A percentile compares a stretch with the other conserved stretches of the same genome.
Conservation (phyloP, 768 basidiomycete genomes). For the Lactarius quietus region DNA sequence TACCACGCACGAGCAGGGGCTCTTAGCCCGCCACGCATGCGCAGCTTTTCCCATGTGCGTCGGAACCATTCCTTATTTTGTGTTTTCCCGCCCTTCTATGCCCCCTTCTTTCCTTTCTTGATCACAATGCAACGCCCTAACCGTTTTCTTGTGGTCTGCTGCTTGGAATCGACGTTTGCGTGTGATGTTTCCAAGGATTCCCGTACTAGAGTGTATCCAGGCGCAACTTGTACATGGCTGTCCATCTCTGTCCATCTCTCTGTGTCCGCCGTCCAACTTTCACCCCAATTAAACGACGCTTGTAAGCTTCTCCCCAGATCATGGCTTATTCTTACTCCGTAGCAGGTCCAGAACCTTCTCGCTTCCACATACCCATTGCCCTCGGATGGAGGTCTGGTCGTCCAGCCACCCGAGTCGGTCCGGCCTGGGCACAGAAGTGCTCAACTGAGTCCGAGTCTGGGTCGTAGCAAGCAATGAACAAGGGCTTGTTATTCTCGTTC, state of each 20-base stretch:
- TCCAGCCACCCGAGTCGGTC: background rate
- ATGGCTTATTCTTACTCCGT: background rate
- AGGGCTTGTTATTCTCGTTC: too few species aligned
- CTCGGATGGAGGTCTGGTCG: background rate
- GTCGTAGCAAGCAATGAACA: too few species aligned
- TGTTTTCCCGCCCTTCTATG: background rate
- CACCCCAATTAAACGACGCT: background rate
- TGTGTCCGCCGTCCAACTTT: background rate
- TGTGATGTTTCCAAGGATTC: background rate
- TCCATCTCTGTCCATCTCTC: background rate
- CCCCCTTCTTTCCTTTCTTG: background rate
- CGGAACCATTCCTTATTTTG: conserved; percentile 6
- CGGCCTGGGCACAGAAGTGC: background rate
- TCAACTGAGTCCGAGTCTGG: background rate
- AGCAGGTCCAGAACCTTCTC: background rate
- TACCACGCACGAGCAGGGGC: background rate
- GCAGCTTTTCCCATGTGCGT: conserved; percentile 11
- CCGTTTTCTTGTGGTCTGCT: background rate
- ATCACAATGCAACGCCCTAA: background rate
- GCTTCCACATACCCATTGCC: background rate
- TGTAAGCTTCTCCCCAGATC: background rate
- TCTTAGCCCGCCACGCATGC: background rate
- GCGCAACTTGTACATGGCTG: background rate
- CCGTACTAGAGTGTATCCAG: background rate
- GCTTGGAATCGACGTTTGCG: background rate